Evolutionary conservation across 192 early-diverging fungal species (phyloP), one percentile per base, ranked within the genome.

Genomic region (Coemansia sp.): DNA sequence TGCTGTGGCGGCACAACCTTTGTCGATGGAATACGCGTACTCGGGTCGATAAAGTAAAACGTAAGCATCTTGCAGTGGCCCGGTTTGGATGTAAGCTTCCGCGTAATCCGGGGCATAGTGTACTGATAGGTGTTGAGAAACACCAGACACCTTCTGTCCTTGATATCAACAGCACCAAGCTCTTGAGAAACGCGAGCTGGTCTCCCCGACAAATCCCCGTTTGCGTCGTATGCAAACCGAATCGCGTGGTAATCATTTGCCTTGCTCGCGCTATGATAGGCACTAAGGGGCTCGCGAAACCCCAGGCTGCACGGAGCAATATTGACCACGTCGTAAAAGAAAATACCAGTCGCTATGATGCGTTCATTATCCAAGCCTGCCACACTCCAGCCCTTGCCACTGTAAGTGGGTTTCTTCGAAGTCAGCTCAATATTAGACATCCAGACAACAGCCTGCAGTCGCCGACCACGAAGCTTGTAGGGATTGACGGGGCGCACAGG

Each of bases 51-150:
- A 27, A 27, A 27, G 27, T 27, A 88, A 58, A 90, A 89, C 15
- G 62, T 67, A 0, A 92, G 76, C 48, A 90, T 88, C 62, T 86
- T 86, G 66, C 85, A 80, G 45, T 82, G 73, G 2, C 90, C 90
- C 0, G 84, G 80, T 19, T 78, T 80, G 17, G 78, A 67, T 39
- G 63, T 64, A 57, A 88, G 83, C 6, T 21, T 63, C 5, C 89
- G 73, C 19, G 53, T 59, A 57, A 92, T 87, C 0, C 76, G 70
- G 6, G 80, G 75, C 2, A 89, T 84, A 10, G 72, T 57, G 69
- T 90, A 88, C 68, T 90, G 90, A 50, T 77, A 82, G 5, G 64
- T 58, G 75, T 90, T 92, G 4, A 2, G 27, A 27, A 27, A 27
- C 27, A 27, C 27, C 0, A 27, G 27, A 27, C 27, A 27, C 27